Evolutionary conservation across 1,284 basidiomycete genomes (phyloP), one percentile per base, ranked within the genome.

Genomic region (Neolentinus lepideus): DNA sequence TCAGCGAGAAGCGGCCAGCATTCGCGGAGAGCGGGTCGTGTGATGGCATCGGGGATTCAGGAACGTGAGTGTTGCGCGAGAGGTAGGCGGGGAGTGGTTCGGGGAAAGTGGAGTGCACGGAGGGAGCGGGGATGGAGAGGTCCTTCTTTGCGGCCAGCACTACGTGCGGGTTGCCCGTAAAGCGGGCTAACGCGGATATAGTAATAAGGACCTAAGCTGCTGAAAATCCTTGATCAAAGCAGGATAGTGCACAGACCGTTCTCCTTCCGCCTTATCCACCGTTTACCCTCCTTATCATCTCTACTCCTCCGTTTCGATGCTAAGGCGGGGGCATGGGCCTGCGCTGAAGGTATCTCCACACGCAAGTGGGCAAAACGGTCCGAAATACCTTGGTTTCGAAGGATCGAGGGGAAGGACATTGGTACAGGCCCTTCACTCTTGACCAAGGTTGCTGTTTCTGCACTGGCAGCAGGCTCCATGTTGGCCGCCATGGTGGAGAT

Each of bases 1-100:
- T 84, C 53, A 89, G 71, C 10, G 85, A 85, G 69, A 90, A 92
- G 14, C 85, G 76, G 2, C 89, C 89, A 1, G 86, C 85, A 64
- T 81, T 80, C 29, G 87, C 80, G 21, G 83, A 81, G 29, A 63
- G 64, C 0, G 79, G 75, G 61, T 85, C 76, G 11, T 71, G 64
- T 1, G 65, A 56, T 0, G 80, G 74, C 1, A 72, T 69, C 12
- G 62, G 56, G 1, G 72, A 58, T 1, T 78, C 62, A 0, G 87
- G 81, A 0, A 86, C 63, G 55, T 76, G 72, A 11, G 75, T 69
- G 57, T 73, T 82, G 43, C 89, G 83, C 6, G 81, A 75, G 8
- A 92, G 76, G 64, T 80, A 89, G 2, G 76, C 53, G 0, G 90
- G 89, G 0, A 91, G 74, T 0, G 90, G 89, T 58, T 80, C 78